Evolutionary conservation across 176 grass and related monocot species (phyloP).

Genomic region (Juncus effusus): DNA sequence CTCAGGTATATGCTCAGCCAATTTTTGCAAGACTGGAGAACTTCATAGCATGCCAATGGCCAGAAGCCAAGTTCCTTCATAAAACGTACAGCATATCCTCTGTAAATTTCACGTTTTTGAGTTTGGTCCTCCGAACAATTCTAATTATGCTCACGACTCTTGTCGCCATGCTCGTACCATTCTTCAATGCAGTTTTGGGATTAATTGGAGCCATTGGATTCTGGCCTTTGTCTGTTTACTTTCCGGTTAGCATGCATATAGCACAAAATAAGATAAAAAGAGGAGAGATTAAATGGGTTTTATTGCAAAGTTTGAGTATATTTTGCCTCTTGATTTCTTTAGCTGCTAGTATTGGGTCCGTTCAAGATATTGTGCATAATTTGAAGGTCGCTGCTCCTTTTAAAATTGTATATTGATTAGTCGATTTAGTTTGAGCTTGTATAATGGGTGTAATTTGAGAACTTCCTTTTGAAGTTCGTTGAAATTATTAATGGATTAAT

Average conservation of each 20-base stretch:
- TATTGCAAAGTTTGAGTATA: constrained; percentile 83
- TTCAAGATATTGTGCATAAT: constrained; percentile 94
- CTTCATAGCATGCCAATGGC: constrained; percentile 56
- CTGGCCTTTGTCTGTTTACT: constrained; percentile 98
- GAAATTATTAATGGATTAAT: neutral
- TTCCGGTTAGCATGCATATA: constrained; percentile 85
- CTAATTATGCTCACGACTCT: constrained; percentile 91
- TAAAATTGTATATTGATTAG: constrained; percentile 43
- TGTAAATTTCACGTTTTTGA: constrained; percentile 53
- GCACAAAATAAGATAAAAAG: constrained; percentile 49
- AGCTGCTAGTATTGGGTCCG: constrained; percentile 70
- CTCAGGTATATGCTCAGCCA: constrained; percentile 79
- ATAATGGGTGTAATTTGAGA: constrained; percentile 1
- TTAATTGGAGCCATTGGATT: constrained; percentile 87
- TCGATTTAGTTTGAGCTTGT: neutral
- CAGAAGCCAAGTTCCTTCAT: constrained; percentile 82
- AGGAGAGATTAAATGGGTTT: constrained; percentile 54
- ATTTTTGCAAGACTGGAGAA: constrained; percentile 88
- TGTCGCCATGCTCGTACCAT: constrained; percentile 76
- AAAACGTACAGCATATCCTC: constrained; percentile 57
- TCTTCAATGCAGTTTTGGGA: constrained; percentile 90
- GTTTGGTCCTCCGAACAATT: constrained; percentile 71
- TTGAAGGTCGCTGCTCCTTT: constrained; percentile 66
- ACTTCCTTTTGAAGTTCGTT: neutral
- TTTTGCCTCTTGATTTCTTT: constrained; percentile 74